Evolutionary conservation across 176 grass and related monocot species (phyloP), one percentile per base, ranked within the genome.

Genomic region (Triticum turgidum): DNA sequence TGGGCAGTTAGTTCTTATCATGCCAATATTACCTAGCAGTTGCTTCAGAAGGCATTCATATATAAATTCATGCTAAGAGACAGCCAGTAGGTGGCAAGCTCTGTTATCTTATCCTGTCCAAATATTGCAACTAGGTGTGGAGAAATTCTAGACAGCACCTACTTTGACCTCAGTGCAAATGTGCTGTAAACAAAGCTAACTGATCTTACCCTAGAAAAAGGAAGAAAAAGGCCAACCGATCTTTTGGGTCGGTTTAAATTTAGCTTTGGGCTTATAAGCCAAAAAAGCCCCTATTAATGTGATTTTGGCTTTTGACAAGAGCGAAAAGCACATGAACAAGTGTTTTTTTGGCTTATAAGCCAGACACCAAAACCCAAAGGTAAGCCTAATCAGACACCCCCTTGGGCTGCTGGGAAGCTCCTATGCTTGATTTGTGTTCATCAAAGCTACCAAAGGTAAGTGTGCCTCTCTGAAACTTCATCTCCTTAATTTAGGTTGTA

Each of bases 101-200:
- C 44, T 49, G 78, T 62, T 77, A 65, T 74, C 33, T 70, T 80
- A 90, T 84, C 80, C 17, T 90, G 59, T 79, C 75, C 44, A 79
- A 67, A 90, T 21, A 73, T 4, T 68, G 58, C 30, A 71, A 32
- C 24, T 80, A 32, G 39, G 78, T 63, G 17, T 61, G 17, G 47
- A 62, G 61, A 62, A 41, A 78, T 83, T 65, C 56, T 84, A 54
- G 20, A 30, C 61, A 76, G 15, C 35, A 61, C 14, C 67, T 75
- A 84, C 3, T 87, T 84, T 80, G 37, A 69, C 69, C 35, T 44
- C 30, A 17, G 17, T 80, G 61, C 58, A 68, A 2, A 80, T 39
- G 61, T 76, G 37, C 30, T 49, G 62, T 78, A 45, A 35, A 76
- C 44, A 75, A 81, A 85, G 39, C 9, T 20, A 82, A 49, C 62